Evolutionary conservation across 306 rosid genomes (phyloP).

Genomic region (Vigna reflexopilosa): DNA sequence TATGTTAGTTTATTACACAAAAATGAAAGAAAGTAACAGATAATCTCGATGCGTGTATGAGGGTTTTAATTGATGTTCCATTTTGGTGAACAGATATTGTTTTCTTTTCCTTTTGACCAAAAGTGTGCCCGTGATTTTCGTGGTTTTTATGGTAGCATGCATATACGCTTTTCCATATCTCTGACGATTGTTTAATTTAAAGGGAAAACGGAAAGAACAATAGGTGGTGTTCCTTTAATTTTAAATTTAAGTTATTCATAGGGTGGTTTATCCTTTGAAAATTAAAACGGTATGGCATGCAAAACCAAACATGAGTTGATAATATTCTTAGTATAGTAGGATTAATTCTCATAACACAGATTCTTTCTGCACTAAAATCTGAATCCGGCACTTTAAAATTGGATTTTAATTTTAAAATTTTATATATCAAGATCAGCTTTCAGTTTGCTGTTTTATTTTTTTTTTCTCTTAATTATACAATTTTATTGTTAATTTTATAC

Average conservation of each 20-base stretch:
- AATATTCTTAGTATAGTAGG: neutral
- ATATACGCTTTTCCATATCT: conserved; percentile 17
- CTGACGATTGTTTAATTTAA: too few relatives aligned
- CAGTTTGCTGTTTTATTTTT: too few relatives aligned
- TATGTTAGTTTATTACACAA: conserved; percentile 4
- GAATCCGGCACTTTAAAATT: too few relatives aligned
- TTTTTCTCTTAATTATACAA: too few relatives aligned
- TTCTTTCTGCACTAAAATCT: too few relatives aligned
- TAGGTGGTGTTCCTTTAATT: neutral
- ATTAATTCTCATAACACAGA: too few relatives aligned
- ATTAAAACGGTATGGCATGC: too few relatives aligned
- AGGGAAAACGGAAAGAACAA: conserved; percentile 23
- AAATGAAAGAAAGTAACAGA: conserved; percentile 30
- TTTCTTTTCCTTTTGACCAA: conserved; percentile 52
- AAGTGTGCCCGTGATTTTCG: conserved; percentile 33
- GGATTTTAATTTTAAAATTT: too few relatives aligned
- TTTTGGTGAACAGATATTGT: conserved; percentile 47
- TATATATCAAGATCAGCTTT: too few relatives aligned
- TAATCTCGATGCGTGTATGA: conserved; percentile 45
- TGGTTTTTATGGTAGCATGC: conserved; percentile 4
- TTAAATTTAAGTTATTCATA: neutral
- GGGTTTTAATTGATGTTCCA: conserved; percentile 19
- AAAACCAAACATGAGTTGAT: neutral
- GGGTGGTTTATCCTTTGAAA: neutral
- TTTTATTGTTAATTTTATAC: too few relatives aligned